phyloP scores from a whole-genome alignment of 2,329 filamentous ascomycete species.

The Torrubiellomyces zombiae region DNA sequence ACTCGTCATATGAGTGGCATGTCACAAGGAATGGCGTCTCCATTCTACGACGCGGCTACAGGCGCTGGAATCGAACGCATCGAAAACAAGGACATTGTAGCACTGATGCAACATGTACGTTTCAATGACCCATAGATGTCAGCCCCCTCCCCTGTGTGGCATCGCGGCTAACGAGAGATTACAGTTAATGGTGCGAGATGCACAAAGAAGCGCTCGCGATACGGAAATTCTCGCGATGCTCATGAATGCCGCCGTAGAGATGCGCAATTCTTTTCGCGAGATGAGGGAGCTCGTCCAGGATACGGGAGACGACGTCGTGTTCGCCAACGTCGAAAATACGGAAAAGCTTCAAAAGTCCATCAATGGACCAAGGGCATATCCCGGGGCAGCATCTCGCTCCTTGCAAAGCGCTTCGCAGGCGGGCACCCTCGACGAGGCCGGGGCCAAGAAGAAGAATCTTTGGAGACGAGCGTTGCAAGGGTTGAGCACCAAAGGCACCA shows the following conservation, averaged over 20 bases:
- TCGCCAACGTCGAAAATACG: constrained; percentile 74
- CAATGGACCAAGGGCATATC: constrained; percentile 72
- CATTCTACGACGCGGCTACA: constrained; percentile 78
- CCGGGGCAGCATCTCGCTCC: constrained; percentile 45
- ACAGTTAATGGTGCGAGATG: constrained; percentile 83
- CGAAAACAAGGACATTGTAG: constrained; percentile 90
- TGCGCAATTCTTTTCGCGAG: constrained; percentile 91
- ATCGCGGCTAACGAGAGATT: constrained; percentile 11
- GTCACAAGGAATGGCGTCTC: constrained; percentile 80
- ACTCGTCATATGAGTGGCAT: constrained; percentile 65
- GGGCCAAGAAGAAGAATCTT: constrained; percentile 78
- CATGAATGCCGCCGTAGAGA: constrained; percentile 85
- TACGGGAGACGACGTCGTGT: constrained; percentile 68
- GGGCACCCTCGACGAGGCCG: constrained; percentile 36
- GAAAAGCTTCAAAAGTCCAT: constrained; percentile 72
- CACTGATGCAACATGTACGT: constrained; percentile 85
- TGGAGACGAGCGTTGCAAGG: constrained; percentile 88
- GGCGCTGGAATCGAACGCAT: constrained; percentile 81
- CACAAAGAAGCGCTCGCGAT: constrained; percentile 86
- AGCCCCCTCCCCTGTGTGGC: too few relatives aligned
- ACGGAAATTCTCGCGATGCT: constrained; percentile 92
- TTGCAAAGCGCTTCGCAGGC: constrained; percentile 38
- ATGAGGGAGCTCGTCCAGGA: constrained; percentile 85
- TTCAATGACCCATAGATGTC: background rate
- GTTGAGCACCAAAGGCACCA: constrained; percentile 71